These are phyloP conservation scores for Diplodia seriata DNA, from an alignment of 2,329 filamentous ascomycete genomes.

Conservation along the genomic window DNA sequence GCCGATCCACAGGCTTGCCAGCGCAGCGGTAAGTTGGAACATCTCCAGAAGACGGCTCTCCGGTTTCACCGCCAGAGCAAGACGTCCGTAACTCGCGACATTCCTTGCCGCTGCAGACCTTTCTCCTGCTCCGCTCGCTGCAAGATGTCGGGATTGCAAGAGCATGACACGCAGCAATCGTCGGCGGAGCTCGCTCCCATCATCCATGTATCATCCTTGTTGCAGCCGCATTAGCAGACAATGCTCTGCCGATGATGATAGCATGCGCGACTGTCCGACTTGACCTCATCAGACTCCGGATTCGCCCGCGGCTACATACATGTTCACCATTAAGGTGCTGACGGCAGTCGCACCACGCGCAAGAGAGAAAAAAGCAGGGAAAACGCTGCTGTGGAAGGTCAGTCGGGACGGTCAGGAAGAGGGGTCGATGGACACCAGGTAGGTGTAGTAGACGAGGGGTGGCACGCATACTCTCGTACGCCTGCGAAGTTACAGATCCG, in stretches of 20 bases:
- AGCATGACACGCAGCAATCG: constrained; percentile 7
- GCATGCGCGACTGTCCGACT: not conserved
- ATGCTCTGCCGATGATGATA: constrained; percentile 27
- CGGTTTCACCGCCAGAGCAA: not conserved
- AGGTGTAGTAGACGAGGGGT: not conserved
- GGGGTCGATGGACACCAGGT: constrained; percentile 4
- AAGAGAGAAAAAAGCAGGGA: constrained; percentile 1
- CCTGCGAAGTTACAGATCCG: constrained; percentile 20
- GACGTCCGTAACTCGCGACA: not conserved
- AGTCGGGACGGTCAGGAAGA: constrained; percentile 2
- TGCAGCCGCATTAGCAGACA: not conserved
- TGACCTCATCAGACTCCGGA: constrained; percentile 20
- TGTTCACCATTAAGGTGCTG: constrained; percentile 6
- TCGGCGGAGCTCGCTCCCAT: not conserved
- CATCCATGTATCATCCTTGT: constrained; percentile 11
- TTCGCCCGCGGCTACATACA: constrained; percentile 12
- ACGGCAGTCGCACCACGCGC: constrained; percentile 19
- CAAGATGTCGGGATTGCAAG: not conserved
- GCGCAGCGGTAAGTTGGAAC: constrained; percentile 7
- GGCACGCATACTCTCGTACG: constrained; percentile 3
- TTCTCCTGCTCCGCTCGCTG: constrained; percentile 9
- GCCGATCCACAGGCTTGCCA: constrained; percentile 12
- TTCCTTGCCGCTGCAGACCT: not conserved
- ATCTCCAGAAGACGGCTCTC: constrained; percentile 9
- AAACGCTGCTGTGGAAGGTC: constrained; percentile 12